Conservation (phyloP, 2,329 filamentous ascomycete genomes). For the Aspergillus piperis region DNA sequence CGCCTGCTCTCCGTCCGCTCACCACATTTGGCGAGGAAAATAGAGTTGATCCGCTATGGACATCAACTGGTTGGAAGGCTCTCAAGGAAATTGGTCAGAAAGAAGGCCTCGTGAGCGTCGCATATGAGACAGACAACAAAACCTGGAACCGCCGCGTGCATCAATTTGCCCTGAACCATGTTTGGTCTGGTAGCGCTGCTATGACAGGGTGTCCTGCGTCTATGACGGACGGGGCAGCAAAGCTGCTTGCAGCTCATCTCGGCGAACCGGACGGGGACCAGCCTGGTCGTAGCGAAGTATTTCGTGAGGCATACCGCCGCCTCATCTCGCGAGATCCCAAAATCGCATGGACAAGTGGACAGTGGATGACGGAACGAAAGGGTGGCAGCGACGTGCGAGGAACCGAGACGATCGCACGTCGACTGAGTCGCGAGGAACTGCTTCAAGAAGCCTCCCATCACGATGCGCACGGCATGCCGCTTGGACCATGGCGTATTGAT, state of each 20-base stretch:
- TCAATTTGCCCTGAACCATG: background rate
- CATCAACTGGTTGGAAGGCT: background rate
- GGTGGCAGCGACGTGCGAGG: constrained; percentile 70
- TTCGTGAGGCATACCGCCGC: background rate
- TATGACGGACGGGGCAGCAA: constrained; percentile 54
- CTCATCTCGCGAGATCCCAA: constrained; percentile 6
- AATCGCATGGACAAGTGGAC: constrained; percentile 65
- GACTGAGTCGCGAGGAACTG: background rate
- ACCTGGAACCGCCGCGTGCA: constrained; percentile 1
- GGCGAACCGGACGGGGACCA: background rate
- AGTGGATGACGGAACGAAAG: constrained; percentile 75
- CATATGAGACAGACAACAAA: background rate
- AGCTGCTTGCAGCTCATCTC: constrained; percentile 27
- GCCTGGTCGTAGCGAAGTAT: background rate
- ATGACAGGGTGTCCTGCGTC: constrained; percentile 57
- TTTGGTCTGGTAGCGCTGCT: background rate
- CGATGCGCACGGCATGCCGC: constrained; percentile 7
- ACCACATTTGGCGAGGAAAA: background rate
- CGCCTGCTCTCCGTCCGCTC: background rate
- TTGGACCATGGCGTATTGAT: constrained; percentile 44
- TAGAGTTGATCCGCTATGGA: background rate
- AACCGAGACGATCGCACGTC: constrained; percentile 63
- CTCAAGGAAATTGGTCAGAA: constrained; percentile 1
- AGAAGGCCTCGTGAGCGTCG: background rate
- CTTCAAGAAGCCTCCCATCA: background rate